These are phyloP conservation scores for Trichoderma breve DNA, from an alignment of 2,329 filamentous ascomycete species.

Conservation along the genomic window DNA sequence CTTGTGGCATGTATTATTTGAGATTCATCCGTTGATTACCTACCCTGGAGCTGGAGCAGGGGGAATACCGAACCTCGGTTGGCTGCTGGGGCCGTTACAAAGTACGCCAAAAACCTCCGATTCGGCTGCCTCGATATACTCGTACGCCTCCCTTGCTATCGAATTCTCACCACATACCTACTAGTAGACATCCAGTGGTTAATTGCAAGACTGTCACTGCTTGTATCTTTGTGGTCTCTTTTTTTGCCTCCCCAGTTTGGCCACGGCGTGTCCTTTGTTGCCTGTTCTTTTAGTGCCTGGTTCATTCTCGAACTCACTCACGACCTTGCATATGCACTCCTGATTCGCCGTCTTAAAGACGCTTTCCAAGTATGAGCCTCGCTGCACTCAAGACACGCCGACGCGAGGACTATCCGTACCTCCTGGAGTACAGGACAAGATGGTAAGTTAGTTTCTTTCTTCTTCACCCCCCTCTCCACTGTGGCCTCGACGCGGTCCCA, in stretches of 20 bases:
- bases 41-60: not conserved
- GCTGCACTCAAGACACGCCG: slow-evolving; percentile 56
- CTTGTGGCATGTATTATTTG: not conserved
- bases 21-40: not conserved
- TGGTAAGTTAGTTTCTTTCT: slow-evolving; percentile 55
- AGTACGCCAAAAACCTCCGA: too few relatives aligned
- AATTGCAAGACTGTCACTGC: not conserved
- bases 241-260: not conserved
- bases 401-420: slow-evolving; percentile 72
- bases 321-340: not conserved
- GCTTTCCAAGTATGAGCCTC: slow-evolving; percentile 23
- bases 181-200: too few relatives aligned
- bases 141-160: too few relatives aligned
- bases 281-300: not conserved
- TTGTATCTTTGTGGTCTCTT: not conserved
- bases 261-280: not conserved
- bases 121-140: too few relatives aligned
- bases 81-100: too few relatives aligned
- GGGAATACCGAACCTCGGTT: not conserved
- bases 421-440: slow-evolving; percentile 80
- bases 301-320: not conserved
- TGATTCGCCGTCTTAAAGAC: not conserved
- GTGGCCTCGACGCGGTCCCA: not conserved
- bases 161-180: too few relatives aligned
- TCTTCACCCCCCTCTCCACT: not conserved